Base-by-base conservation (phyloP, 169 alveolate genomes). In the Cryptosporidium xiaoi region DNA sequence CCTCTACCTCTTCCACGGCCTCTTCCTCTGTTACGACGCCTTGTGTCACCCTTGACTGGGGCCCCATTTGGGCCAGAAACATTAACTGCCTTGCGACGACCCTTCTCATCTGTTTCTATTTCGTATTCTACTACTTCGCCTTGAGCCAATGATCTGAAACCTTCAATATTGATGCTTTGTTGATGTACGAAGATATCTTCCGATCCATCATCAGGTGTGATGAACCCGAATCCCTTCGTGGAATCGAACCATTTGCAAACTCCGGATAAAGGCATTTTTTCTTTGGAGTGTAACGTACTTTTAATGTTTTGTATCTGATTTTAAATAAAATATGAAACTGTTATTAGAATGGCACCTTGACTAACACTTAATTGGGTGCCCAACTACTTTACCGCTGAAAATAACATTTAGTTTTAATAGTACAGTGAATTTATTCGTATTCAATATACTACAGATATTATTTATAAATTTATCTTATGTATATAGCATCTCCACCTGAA, bases 211-310 rank as follows among this genome's bases (percentile, higher is more conserved):
- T 92, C 94, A 8, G 93, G 91, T n/a, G 94, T 91, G 31, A 93
- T 93, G 71, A 93, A 93, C 15, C 96, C 96, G 65, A 84, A 93
- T 6, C 96, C 96, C 93, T 93, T 77, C 18, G 77, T 90, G n/a
- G 95, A 91, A 83, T 93, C 92, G 90, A 93, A 93, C 95, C 95
- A 93, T 82, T 93, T 93, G 92, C 95, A 93, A 60, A 77, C 91
- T 58, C 95, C 95, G 48, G 87, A 77, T n/a, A 60, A 62, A 60
- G 87, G 87, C 87, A 77, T 77, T 44, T 40, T 60, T 56, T 40
- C 48, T 40, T 40, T 40, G 48, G 48, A 40, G 48, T 40, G 48
- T 44, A 50, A 46, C 33, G 60, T n/a, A 18, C 20, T 66, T 15
- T 8, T 27, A 5, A 13, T 27, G 7, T 33, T 62, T 27, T 6